Evolutionary conservation across 1,139 yeast genomes (phyloP).

Genomic region (Yamadazyma trypodendri): DNA sequence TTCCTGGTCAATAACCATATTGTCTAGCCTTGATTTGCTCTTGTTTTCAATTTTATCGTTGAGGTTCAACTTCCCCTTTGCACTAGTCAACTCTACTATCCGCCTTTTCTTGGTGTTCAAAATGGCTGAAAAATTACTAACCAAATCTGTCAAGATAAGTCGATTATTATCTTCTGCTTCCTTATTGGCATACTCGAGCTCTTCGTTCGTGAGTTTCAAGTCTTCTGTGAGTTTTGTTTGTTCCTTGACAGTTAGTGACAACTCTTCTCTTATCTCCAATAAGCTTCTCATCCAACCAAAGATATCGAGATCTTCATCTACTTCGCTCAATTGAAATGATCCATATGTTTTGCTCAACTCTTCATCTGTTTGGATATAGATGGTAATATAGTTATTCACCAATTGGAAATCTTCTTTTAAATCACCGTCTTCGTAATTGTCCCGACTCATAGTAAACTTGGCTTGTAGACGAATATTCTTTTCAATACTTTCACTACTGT

Average conservation of each 20-base stretch:
- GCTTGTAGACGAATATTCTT: slow-evolving; percentile 8
- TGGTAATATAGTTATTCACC: slow-evolving; percentile 9
- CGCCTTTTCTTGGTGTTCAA: slow-evolving; percentile 36
- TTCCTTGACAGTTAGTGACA: background rate
- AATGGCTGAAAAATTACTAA: slow-evolving; percentile 36
- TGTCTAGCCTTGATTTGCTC: slow-evolving; percentile 21
- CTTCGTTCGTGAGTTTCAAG: slow-evolving; percentile 8
- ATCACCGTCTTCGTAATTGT: slow-evolving; percentile 12
- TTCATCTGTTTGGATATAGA: slow-evolving; percentile 12
- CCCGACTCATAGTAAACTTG: slow-evolving; percentile 10
- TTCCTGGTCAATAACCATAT: slow-evolving; percentile 17
- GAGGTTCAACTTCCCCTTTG: slow-evolving; percentile 16
- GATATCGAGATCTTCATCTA: slow-evolving; percentile 13
- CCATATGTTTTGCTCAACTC: slow-evolving; percentile 14
- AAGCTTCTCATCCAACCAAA: slow-evolving; percentile 14
- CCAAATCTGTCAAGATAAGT: slow-evolving; percentile 30
- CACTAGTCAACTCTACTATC: slow-evolving; percentile 28
- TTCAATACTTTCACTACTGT: background rate
- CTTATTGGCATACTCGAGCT: slow-evolving; percentile 8
- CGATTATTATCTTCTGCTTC: slow-evolving; percentile 21
- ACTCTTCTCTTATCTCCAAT: slow-evolving; percentile 7
- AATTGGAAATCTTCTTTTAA: slow-evolving; percentile 15
- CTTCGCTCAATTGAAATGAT: slow-evolving; percentile 9
- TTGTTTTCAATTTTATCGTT: slow-evolving; percentile 22
- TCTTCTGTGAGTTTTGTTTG: slow-evolving; percentile 1